phyloP scores from a whole-genome alignment of 345 rosid genomes.

The Boechera retrofracta region DNA sequence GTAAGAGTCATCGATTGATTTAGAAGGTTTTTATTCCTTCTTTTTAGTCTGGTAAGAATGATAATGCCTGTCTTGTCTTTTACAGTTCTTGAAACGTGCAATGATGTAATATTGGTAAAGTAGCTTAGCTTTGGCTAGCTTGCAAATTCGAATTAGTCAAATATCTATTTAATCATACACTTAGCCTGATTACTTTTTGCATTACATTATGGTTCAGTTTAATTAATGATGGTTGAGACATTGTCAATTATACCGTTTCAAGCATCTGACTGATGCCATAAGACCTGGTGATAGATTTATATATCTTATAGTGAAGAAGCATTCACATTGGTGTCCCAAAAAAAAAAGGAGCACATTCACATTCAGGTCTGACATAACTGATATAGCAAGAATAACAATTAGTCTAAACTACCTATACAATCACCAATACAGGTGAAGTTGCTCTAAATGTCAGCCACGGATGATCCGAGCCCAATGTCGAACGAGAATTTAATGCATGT shows the following conservation, averaged over 20 bases:
- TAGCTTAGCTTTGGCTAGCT: conserved; percentile 48
- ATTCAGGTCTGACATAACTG: not conserved
- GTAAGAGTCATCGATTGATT: conserved; percentile 33
- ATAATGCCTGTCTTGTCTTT: conserved; percentile 41
- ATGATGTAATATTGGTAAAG: conserved; percentile 46
- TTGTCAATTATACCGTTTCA: conserved; percentile 26
- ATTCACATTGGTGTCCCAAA: not conserved
- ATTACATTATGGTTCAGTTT: conserved; percentile 22
- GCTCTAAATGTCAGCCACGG: conserved; percentile 59
- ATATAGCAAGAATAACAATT: conserved; percentile 14
- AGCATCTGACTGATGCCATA: conserved; percentile 28
- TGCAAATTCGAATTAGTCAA: conserved; percentile 43
- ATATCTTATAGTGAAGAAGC: conserved; percentile 1
- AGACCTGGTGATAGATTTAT: conserved; percentile 30
- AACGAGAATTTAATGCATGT: conserved; percentile 80
- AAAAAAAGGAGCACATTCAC: not conserved
- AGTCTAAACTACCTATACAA: conserved; percentile 12
- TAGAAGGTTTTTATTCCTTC: not conserved
- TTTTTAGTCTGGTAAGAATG: conserved; percentile 35
- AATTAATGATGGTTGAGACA: conserved; percentile 10
- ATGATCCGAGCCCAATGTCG: conserved; percentile 60
- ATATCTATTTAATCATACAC: conserved; percentile 18
- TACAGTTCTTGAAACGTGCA: conserved; percentile 40
- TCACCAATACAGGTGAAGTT: not conserved
- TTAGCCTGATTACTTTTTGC: conserved; percentile 15